Percentiles rank a stretch among this genome's conserved stretches.
These are phyloP conservation scores for Termitomyces sp. DNA, from an alignment of 768 basidiomycete species.

Conservation along the genomic window DNA sequence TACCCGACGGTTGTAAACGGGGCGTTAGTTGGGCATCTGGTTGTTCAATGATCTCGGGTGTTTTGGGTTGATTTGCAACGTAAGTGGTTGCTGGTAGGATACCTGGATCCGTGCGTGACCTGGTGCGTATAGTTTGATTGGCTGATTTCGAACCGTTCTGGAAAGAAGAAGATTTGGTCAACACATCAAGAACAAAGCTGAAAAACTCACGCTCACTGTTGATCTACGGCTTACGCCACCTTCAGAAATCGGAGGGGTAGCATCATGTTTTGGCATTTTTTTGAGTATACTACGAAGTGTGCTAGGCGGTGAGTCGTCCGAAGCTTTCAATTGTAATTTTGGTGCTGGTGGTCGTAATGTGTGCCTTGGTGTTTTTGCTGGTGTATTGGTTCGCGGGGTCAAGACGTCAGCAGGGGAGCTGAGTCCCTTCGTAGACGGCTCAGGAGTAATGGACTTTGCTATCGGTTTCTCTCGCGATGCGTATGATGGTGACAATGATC, in stretches of 20 bases:
- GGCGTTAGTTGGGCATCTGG: neutral
- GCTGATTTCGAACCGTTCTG: slow-evolving; percentile 2
- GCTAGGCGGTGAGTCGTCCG: slow-evolving; percentile 17
- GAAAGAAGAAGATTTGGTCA: neutral
- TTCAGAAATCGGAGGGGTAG: slow-evolving; percentile 1
- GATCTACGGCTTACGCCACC: slow-evolving; percentile 12
- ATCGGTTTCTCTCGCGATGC: slow-evolving; percentile 1
- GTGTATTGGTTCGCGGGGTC: slow-evolving; percentile 25
- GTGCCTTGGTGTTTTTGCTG: slow-evolving; percentile 31
- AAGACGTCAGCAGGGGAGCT: slow-evolving; percentile 13
- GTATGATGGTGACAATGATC: slow-evolving; percentile 13
- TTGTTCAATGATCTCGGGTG: neutral
- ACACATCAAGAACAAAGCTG: neutral
- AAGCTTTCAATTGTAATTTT: slow-evolving; percentile 14
- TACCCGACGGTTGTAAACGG: slow-evolving; percentile 19
- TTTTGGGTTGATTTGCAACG: neutral
- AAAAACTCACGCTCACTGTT: slow-evolving; percentile 15
- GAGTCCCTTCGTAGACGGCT: neutral
- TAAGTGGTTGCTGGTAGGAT: neutral
- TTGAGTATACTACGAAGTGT: slow-evolving; percentile 26
- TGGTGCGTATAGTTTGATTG: slow-evolving; percentile 15
- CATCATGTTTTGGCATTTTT: neutral
- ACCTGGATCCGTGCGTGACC: slow-evolving; percentile 33
- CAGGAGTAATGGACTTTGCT: slow-evolving; percentile 2
- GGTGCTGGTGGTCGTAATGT: slow-evolving; percentile 31